Evolutionary conservation across 2,329 filamentous ascomycete genomes (phyloP).

Genomic region (Colletotrichum falcatum): DNA sequence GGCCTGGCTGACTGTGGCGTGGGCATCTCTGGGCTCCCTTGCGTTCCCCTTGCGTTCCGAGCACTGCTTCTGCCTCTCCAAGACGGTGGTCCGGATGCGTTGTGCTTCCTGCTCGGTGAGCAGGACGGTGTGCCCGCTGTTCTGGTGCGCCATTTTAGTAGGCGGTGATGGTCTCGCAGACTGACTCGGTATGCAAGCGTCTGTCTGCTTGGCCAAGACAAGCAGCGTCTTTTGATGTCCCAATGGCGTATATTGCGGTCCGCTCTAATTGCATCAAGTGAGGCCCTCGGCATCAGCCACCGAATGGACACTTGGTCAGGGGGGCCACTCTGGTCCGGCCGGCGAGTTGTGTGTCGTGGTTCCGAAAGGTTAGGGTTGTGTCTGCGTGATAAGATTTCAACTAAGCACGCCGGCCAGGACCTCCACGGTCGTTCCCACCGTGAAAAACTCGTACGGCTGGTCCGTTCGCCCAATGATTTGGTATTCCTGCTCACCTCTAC

Average conservation of each 20-base stretch:
- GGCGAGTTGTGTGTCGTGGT: constrained; percentile 8
- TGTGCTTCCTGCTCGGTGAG: constrained; percentile 49
- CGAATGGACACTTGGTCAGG: no score
- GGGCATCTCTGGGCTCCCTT: constrained; percentile 18
- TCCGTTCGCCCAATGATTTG: constrained; percentile 3
- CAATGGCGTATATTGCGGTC: neutral
- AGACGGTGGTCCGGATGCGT: constrained; percentile 45
- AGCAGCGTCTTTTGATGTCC: no score
- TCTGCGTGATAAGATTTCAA: constrained; percentile 2
- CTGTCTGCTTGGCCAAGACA: neutral
- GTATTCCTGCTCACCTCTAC: neutral
- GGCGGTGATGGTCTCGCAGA: neutral
- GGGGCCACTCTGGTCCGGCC: neutral
- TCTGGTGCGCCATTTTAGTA: constrained; percentile 14
- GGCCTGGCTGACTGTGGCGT: constrained; percentile 31
- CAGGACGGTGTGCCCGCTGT: constrained; percentile 47
- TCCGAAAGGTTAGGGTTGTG: constrained; percentile 10
- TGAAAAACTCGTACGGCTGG: constrained; percentile 1
- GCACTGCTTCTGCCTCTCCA: constrained; percentile 44
- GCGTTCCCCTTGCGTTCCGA: constrained; percentile 41
- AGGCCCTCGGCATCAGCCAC: neutral
- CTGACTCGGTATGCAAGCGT: neutral
- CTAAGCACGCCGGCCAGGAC: neutral
- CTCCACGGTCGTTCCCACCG: constrained; percentile 12
- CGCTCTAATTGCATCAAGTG: neutral